Evolutionary conservation across 2,329 filamentous ascomycete species (phyloP).

Genomic region (Xylariomycetidae sp.): DNA sequence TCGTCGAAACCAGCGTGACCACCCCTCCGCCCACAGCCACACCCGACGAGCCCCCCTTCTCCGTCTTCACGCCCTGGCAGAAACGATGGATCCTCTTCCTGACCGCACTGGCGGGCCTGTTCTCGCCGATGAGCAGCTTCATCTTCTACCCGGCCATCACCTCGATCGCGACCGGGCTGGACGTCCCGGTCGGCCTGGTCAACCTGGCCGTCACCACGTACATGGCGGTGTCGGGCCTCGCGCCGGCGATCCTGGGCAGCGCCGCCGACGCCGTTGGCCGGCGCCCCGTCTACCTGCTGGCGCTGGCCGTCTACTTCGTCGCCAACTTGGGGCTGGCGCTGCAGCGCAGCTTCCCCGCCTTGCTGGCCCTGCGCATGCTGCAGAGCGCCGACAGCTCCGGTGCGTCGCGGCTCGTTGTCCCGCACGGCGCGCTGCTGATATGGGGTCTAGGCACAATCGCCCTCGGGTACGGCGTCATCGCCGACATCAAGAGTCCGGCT

Average conservation of each 20-base stretch:
- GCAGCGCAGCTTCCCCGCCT: conserved; percentile 35
- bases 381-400: conserved; percentile 31
- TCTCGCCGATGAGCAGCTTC: conserved; percentile 17
- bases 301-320: conserved; percentile 28
- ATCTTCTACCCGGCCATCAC: conserved; percentile 18
- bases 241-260: conserved; percentile 33
- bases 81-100: conserved; percentile 17
- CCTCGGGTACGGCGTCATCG: conserved; percentile 43
- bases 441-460: conserved; percentile 11
- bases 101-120: conserved; percentile 13
- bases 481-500: conserved; percentile 42
- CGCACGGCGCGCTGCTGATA: not conserved
- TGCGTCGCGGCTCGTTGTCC: not conserved
- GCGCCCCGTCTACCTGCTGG: conserved; percentile 30
- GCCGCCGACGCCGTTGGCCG: conserved; percentile 34
- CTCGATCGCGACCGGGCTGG: conserved; percentile 10
- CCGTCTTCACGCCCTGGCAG: conserved; percentile 8
- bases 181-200: conserved; percentile 10
- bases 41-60: conserved; percentile 4
- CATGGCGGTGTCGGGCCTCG: conserved; percentile 36
- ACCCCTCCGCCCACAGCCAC: not conserved
- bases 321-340: conserved; percentile 38
- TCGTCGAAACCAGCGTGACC: too few species aligned
- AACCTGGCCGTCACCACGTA: conserved; percentile 21
- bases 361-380: conserved; percentile 42